Conservation (phyloP, 176 grass and related monocot species). For the Puccinellia tenuiflora region DNA sequence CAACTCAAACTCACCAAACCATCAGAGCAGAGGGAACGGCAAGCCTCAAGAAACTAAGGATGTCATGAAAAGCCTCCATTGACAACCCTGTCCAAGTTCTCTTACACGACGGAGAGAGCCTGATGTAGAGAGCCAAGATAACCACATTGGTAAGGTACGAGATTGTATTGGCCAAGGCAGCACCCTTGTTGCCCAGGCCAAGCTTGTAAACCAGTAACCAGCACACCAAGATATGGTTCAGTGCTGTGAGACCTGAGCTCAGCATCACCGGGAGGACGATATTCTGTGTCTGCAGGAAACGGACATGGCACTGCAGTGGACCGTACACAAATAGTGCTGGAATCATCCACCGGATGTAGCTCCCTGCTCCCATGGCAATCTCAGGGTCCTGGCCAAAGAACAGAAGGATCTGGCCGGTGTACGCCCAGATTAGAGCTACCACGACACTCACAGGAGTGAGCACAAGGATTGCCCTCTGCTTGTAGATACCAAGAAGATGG, state of each 20-base stretch:
- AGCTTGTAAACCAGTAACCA: conserved; percentile 68
- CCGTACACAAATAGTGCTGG: conserved; percentile 54
- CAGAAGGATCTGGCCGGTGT: conserved; percentile 55
- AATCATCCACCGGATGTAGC: conserved; percentile 70
- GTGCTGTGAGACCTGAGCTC: conserved; percentile 44
- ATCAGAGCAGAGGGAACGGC: conserved; percentile 82
- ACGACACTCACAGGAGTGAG: conserved; percentile 47
- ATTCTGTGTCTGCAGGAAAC: conserved; percentile 70
- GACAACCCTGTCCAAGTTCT: conserved; percentile 52
- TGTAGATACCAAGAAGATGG: conserved; percentile 58
- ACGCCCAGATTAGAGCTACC: conserved; percentile 45
- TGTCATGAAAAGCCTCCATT: conserved; percentile 49
- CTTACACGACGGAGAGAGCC: conserved; percentile 40
- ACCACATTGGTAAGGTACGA: conserved; percentile 45
- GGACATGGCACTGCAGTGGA: conserved; percentile 50
- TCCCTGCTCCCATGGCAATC: conserved; percentile 58
- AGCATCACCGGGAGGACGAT: conserved; percentile 65
- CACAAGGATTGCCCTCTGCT: conserved; percentile 67
- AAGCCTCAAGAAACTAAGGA: conserved; percentile 44
- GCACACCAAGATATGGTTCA: conserved; percentile 60
- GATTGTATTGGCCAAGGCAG: conserved; percentile 48
- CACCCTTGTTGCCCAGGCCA: conserved; percentile 62
- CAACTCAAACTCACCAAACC: conserved; percentile 61
- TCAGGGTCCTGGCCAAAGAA: conserved; percentile 61
- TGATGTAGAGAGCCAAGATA: conserved; percentile 49